phyloP scores from a whole-genome alignment of 2,329 filamentous ascomycete species.

The Aspergillus nomiae region DNA sequence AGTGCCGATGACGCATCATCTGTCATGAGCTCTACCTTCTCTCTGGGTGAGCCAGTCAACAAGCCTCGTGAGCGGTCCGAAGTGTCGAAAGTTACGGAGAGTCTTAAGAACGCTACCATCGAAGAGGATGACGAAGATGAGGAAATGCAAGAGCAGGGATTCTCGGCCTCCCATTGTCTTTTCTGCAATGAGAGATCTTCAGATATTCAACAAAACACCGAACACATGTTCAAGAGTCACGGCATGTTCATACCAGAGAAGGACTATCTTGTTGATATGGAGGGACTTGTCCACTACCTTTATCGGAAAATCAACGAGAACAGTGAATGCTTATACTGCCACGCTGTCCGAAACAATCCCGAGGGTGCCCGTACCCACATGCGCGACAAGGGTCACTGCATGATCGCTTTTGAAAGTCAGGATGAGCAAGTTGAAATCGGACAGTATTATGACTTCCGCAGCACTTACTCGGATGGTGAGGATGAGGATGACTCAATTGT shows the following conservation, averaged over 20 bases:
- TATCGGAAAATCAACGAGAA: slow-evolving; percentile 77
- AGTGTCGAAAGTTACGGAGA: slow-evolving; percentile 75
- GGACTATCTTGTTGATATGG: slow-evolving; percentile 76
- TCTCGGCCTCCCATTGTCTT: slow-evolving; percentile 64
- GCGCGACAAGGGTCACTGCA: slow-evolving; percentile 95
- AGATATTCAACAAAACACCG: slow-evolving; percentile 71
- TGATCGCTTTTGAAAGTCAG: slow-evolving; percentile 87
- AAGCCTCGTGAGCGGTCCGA: slow-evolving; percentile 65
- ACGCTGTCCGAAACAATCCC: slow-evolving; percentile 75
- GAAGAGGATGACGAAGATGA: slow-evolving; percentile 56
- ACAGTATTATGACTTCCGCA: slow-evolving; percentile 95
- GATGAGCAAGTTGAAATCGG: slow-evolving; percentile 92
- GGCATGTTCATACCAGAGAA: slow-evolving; percentile 96
- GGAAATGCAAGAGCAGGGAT: slow-evolving; percentile 48
- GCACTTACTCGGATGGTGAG: slow-evolving; percentile 85
- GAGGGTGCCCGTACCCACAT: slow-evolving; percentile 92
- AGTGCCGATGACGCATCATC: slow-evolving; percentile 71
- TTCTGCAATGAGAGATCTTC: slow-evolving; percentile 91
- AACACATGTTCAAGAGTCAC: slow-evolving; percentile 90
- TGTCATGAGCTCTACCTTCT: slow-evolving; percentile 88
- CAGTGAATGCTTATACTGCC: slow-evolving; percentile 85
- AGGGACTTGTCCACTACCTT: slow-evolving; percentile 77
- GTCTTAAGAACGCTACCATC: slow-evolving; percentile 67
- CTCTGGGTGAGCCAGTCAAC: slow-evolving; percentile 75
- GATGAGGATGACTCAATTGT: slow-evolving; percentile 57